These are phyloP conservation scores for Taphrina populina DNA, from an alignment of 1,139 yeast genomes.

Conservation along the genomic window DNA sequence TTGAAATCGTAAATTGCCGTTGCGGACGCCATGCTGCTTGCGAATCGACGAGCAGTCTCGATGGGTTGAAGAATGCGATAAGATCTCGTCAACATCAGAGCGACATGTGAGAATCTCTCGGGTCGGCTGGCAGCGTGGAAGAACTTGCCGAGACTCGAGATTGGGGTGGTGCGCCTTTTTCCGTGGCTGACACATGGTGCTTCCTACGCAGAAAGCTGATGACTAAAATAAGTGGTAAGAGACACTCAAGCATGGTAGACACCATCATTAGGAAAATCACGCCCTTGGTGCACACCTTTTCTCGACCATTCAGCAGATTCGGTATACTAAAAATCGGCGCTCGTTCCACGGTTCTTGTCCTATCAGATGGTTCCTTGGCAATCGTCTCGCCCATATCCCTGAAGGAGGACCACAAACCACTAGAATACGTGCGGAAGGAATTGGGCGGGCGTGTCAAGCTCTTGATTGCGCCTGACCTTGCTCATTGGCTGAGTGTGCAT, in stretches of 20 bases:
- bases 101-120: no score
- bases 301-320: constrained; percentile 44
- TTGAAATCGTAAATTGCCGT: constrained; percentile 47
- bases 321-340: constrained; percentile 57
- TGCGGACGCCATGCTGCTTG: constrained; percentile 35
- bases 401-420: constrained; percentile 59
- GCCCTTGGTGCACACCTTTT: constrained; percentile 36
- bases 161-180: no score
- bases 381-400: constrained; percentile 45
- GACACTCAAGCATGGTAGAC: no score
- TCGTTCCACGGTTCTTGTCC: constrained; percentile 54
- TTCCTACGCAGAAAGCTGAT: no score
- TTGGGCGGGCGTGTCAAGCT: constrained; percentile 40
- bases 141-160: no score
- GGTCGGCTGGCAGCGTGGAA: no score
- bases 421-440: constrained; percentile 1
- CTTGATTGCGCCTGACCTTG: constrained; percentile 44
- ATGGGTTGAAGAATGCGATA: no score
- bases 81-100: no score
- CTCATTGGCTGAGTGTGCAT: constrained; percentile 46
- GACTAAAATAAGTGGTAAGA: no score
- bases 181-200: no score
- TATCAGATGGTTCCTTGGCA: constrained; percentile 43
- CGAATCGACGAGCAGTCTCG: no score
- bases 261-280: constrained; percentile 19